A percentile compares a stretch with the other conserved stretches of the same genome.
Evolutionary conservation across 164 flowering plant genomes (phyloP).

Genomic region (Tinospora cordifolia): DNA sequence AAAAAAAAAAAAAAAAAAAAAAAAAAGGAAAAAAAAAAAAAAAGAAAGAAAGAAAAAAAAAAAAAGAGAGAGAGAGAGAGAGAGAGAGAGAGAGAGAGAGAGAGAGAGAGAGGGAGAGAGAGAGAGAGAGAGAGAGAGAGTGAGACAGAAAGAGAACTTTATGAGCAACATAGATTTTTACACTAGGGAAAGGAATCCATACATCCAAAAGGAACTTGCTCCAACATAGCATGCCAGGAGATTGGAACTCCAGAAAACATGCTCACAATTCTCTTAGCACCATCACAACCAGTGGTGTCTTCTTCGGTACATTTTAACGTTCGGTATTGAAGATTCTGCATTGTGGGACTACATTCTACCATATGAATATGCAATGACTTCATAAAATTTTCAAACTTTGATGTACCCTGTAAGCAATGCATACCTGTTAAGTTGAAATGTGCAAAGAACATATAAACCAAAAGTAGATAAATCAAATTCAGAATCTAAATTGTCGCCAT

Average conservation of each 20-base stretch:
- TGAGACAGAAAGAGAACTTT: too few relatives aligned
- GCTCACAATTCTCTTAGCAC: conserved; percentile 39
- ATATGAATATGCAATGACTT: conserved; percentile 66
- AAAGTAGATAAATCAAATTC: not conserved
- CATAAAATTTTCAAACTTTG: conserved; percentile 70
- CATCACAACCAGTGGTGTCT: conserved; percentile 20
- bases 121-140: too few relatives aligned
- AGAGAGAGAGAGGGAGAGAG: too few relatives aligned
- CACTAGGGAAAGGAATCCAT: conserved; percentile 20
- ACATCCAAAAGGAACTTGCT: conserved; percentile 92
- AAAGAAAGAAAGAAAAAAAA: not conserved
- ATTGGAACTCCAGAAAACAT: conserved; percentile 57
- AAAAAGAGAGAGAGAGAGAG: too few relatives aligned
- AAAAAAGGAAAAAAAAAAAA: not conserved
- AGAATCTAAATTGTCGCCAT: not conserved
- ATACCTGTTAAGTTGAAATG: conserved; percentile 5
- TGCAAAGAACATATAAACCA: not conserved
- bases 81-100: too few relatives aligned
- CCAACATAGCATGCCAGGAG: conserved; percentile 83
- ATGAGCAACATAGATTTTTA: too few relatives aligned
- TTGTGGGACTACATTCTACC: conserved; percentile 91
- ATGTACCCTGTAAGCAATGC: conserved; percentile 53
- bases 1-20: too few relatives aligned
- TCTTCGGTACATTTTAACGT: conserved; percentile 54
- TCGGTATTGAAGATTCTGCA: conserved; percentile 64